Evolutionary conservation across 495 filamentous ascomycete species (phyloP).

Genomic region (Penicillium manginii): DNA sequence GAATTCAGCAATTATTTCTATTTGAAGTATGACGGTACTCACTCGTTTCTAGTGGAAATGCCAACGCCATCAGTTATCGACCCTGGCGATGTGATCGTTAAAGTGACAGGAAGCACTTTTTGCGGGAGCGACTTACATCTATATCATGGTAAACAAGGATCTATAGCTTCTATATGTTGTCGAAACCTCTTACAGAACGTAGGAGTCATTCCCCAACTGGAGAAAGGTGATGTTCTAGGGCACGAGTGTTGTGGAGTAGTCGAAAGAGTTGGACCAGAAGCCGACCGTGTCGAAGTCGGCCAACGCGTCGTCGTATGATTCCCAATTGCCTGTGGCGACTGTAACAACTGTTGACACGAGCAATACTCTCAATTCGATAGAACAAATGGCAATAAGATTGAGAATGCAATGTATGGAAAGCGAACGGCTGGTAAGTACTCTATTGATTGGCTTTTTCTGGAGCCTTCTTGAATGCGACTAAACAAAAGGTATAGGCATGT

Average conservation of each 20-base stretch:
- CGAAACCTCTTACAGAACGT: neutral
- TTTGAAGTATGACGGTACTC: neutral
- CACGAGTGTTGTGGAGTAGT: slow-evolving; percentile 89
- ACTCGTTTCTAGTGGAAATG: slow-evolving; percentile 51
- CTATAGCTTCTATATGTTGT: neutral
- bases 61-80: slow-evolving; percentile 73
- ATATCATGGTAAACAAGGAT: slow-evolving; percentile 58
- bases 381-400: slow-evolving; percentile 73
- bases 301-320: slow-evolving; percentile 84
- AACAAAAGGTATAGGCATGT: slow-evolving; percentile 38
- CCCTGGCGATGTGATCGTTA: slow-evolving; percentile 77
- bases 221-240: slow-evolving; percentile 86
- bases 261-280: slow-evolving; percentile 66
- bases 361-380: slow-evolving; percentile 76
- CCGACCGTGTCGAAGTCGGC: slow-evolving; percentile 64
- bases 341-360: slow-evolving; percentile 77
- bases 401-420: slow-evolving; percentile 73
- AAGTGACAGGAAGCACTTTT: slow-evolving; percentile 82
- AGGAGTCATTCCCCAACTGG: slow-evolving; percentile 68
- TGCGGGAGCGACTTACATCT: slow-evolving; percentile 89
- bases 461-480: neutral
- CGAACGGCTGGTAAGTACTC: slow-evolving; percentile 65
- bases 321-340: slow-evolving; percentile 74
- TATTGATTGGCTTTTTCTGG: neutral
- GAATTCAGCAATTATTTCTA: slow-evolving; percentile 11